These are phyloP conservation scores for Yamadazyma scolyti DNA, from an alignment of 805 yeast species.

Conservation along the genomic window DNA sequence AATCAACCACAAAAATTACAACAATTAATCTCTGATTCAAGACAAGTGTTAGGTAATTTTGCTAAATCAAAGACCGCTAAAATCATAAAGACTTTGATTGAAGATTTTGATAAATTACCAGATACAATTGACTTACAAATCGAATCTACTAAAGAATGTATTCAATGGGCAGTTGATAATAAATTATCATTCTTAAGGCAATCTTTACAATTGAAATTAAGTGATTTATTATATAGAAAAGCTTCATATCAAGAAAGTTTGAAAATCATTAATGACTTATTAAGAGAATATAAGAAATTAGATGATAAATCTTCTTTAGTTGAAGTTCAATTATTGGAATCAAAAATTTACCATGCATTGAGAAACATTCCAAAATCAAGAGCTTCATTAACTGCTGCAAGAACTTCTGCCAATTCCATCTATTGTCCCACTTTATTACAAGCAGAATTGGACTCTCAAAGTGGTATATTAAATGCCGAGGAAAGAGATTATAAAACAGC, in stretches of 20 bases:
- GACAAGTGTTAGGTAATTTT: slow-evolving; percentile 67
- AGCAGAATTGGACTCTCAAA: slow-evolving; percentile 92
- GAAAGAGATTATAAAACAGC: slow-evolving; percentile 97
- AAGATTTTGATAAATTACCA: slow-evolving; percentile 63
- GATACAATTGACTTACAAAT: slow-evolving; percentile 68
- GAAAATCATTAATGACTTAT: slow-evolving; percentile 62
- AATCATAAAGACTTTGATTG: slow-evolving; percentile 77
- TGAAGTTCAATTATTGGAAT: slow-evolving; percentile 90
- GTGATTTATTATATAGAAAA: slow-evolving; percentile 68
- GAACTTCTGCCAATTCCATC: slow-evolving; percentile 96
- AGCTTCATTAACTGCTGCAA: slow-evolving; percentile 90
- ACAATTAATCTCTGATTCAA: slow-evolving; percentile 61
- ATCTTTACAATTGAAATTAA: slow-evolving; percentile 77
- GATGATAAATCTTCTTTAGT: slow-evolving; percentile 95
- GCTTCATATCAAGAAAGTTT: slow-evolving; percentile 66
- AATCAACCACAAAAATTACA: slow-evolving; percentile 50
- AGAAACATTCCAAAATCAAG: slow-evolving; percentile 87
- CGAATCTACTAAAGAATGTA: slow-evolving; percentile 67
- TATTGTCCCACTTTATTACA: slow-evolving; percentile 92
- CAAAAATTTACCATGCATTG: slow-evolving; percentile 85
- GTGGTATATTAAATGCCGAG: slow-evolving; percentile 94
- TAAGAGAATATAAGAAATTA: slow-evolving; percentile 83
- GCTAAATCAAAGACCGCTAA: slow-evolving; percentile 96
- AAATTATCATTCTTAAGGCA: slow-evolving; percentile 88
- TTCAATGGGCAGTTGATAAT: slow-evolving; percentile 81